These are phyloP conservation scores for Corchorus capsularis DNA, from an alignment of 345 rosid species.

Conservation along the genomic window DNA sequence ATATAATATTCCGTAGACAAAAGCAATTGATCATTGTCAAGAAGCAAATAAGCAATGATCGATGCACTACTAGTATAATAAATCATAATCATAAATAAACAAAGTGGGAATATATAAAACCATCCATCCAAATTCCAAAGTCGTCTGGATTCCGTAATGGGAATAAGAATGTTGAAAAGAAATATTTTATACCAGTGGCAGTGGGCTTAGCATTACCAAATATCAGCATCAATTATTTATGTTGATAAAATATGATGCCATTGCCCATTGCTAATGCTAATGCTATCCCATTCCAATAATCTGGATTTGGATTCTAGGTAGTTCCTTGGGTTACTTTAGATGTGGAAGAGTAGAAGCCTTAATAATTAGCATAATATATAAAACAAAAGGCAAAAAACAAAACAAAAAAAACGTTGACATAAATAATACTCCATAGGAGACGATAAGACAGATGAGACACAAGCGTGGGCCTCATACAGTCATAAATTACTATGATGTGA, in stretches of 20 bases:
- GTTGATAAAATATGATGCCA: too few relatives aligned
- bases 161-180: background rate
- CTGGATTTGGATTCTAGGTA: background rate
- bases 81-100: background rate
- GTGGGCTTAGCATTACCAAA: too few relatives aligned
- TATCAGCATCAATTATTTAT: slow-evolving; percentile 1
- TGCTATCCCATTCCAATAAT: background rate
- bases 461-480: background rate
- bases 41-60: too few relatives aligned
- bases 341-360: slow-evolving; percentile 12
- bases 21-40: too few relatives aligned
- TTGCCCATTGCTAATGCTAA: background rate
- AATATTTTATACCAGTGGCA: background rate
- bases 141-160: background rate
- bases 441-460: background rate
- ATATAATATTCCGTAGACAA: background rate
- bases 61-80: too few relatives aligned
- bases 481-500: too few relatives aligned
- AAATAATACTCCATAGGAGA: too few relatives aligned
- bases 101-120: background rate
- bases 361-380: background rate
- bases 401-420: background rate
- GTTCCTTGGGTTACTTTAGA: background rate
- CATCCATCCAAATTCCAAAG: too few relatives aligned
- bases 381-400: background rate